Conservation (phyloP, 2,329 filamentous ascomycete genomes). For the Colletotrichum gigasporum region DNA sequence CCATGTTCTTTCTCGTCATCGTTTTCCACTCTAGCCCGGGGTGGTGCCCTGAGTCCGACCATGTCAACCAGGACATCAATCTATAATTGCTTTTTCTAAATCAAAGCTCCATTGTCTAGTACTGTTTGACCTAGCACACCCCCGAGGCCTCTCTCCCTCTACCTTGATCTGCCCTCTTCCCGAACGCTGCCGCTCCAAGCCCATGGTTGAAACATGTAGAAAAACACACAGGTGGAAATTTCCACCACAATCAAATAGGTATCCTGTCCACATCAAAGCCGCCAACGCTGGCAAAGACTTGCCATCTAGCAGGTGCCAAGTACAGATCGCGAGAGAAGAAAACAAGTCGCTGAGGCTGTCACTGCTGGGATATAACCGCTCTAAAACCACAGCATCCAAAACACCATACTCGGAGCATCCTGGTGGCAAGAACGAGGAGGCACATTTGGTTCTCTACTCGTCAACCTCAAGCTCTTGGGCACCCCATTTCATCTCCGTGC, state of each 20-base stretch:
- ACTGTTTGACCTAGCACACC: conserved; percentile 15
- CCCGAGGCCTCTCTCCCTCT: not conserved
- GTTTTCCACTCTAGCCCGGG: not conserved
- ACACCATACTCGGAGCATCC: not conserved
- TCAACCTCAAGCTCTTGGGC: no score
- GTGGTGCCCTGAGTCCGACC: no score
- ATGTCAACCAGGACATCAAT: not conserved
- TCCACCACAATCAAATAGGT: conserved; percentile 16
- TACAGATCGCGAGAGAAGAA: not conserved
- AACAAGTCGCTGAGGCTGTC: not conserved
- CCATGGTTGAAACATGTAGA: not conserved
- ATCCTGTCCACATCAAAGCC: not conserved
- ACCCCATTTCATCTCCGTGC: not conserved
- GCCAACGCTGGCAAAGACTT: not conserved
- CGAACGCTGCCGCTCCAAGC: not conserved
- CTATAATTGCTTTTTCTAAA: not conserved
- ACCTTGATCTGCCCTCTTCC: not conserved
- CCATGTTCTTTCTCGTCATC: conserved; percentile 10
- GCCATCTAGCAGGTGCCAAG: not conserved
- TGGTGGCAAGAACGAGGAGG: no score
- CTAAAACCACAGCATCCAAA: not conserved
- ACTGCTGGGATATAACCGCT: not conserved
- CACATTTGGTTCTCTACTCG: no score
- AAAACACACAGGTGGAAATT: not conserved
- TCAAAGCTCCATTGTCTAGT: not conserved